Conservation (phyloP, 768 basidiomycete species). For the Naematelia aurantialba region DNA sequence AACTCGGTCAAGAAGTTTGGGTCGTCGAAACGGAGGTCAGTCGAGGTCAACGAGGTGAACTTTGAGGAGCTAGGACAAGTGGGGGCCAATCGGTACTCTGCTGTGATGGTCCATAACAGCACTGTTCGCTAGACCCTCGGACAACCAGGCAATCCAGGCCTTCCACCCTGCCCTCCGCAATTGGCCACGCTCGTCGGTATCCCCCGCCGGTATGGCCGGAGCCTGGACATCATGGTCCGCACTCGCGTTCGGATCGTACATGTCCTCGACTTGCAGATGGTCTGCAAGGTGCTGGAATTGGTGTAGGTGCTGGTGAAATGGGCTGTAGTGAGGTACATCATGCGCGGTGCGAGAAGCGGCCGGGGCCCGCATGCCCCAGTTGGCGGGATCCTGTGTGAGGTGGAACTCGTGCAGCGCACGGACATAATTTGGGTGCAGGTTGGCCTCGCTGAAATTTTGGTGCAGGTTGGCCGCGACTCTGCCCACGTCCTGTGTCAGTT, state of each 20-base stretch:
- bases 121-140: not conserved
- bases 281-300: no score
- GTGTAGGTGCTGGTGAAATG: no score
- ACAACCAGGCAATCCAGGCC: not conserved
- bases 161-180: not conserved
- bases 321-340: no score
- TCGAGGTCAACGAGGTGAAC: no score
- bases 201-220: not conserved
- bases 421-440: not conserved
- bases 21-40: no score
- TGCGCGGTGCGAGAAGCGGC: not conserved
- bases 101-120: not conserved
- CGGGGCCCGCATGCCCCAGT: slow-evolving; percentile 12
- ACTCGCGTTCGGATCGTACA: not conserved
- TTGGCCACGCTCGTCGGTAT: not conserved
- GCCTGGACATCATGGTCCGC: not conserved
- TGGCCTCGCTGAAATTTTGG: no score
- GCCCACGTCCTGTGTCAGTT: no score
- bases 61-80: not conserved
- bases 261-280: no score
- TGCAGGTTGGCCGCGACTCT: no score
- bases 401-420: slow-evolving; percentile 13
- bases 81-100: not conserved
- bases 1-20: no score
- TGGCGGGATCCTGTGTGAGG: slow-evolving; percentile 14